These are phyloP conservation scores for Ustilaginoidea virens DNA, from an alignment of 2,329 filamentous ascomycete species.

Conservation along the genomic window DNA sequence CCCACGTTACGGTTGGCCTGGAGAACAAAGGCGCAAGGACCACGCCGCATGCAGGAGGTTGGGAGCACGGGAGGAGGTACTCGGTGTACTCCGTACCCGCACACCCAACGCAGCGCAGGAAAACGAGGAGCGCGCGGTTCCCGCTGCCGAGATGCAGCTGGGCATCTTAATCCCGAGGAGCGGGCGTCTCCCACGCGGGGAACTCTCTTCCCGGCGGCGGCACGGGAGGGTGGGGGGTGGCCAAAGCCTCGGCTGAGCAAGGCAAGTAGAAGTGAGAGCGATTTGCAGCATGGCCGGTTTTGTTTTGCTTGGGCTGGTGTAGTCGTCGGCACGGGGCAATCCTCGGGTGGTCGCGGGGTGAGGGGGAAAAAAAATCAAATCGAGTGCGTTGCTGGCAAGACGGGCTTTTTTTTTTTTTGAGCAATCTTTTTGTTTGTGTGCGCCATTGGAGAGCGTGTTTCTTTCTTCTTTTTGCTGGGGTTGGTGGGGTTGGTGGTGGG, in stretches of 20 bases:
- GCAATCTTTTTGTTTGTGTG: not conserved
- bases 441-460: not conserved
- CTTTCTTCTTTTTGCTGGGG: not conserved
- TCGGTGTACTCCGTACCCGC: conserved; percentile 38
- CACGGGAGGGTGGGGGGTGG: no score
- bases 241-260: conserved; percentile 37
- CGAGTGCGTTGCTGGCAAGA: not conserved
- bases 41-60: no score
- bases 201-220: conserved; percentile 30
- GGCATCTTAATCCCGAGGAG: conserved; percentile 30
- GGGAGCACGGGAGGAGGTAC: no score
- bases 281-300: conserved; percentile 33
- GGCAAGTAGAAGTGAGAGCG: conserved; percentile 33
- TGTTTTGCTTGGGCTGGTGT: conserved; percentile 12
- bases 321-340: conserved; percentile 9
- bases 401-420: not conserved
- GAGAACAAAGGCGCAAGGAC: conserved; percentile 2
- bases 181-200: conserved; percentile 32
- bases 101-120: conserved; percentile 39
- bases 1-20: conserved; percentile 2
- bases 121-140: conserved; percentile 30
- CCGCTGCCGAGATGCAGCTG: conserved; percentile 28
- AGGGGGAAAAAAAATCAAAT: no score
- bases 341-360: no score
- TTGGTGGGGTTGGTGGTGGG: not conserved